Percentiles rank a stretch among this genome's conserved stretches.
Evolutionary conservation across 208 protist genomes (phyloP).

Genomic region (Leishmania turanica): DNA sequence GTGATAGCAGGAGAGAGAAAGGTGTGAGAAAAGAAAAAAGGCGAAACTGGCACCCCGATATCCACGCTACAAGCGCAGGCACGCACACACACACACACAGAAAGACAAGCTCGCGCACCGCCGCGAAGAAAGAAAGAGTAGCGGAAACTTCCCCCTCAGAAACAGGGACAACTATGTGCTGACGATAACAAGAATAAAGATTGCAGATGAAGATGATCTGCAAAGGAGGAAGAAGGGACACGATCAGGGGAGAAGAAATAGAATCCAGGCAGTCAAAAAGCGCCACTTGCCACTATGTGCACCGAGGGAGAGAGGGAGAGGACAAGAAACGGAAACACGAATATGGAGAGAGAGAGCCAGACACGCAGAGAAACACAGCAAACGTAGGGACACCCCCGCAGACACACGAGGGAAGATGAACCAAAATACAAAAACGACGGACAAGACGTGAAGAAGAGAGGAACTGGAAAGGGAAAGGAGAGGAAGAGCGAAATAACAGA

Average conservation of each 20-base stretch:
- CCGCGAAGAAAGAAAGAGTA: not conserved
- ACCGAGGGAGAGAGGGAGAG: not conserved
- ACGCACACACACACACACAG: not conserved
- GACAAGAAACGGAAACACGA: not conserved
- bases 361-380: not conserved
- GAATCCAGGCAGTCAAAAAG: not conserved
- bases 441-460: not conserved
- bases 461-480: not conserved
- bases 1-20: slow-evolving; percentile 2
- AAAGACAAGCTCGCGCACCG: not conserved
- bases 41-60: not conserved
- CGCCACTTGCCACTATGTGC: not conserved
- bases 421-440: not conserved
- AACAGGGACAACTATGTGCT: not conserved
- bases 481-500: not conserved
- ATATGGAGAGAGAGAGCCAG: not conserved
- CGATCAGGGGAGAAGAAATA: not conserved
- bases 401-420: not conserved
- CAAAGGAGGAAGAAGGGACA: no score
- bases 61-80: not conserved
- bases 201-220: not conserved
- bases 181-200: not conserved
- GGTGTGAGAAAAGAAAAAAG: slow-evolving; percentile 3
- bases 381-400: not conserved
- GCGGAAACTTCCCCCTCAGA: not conserved